Conservation (phyloP, 257 asterid species). For the Solanum stenotomum region DNA sequence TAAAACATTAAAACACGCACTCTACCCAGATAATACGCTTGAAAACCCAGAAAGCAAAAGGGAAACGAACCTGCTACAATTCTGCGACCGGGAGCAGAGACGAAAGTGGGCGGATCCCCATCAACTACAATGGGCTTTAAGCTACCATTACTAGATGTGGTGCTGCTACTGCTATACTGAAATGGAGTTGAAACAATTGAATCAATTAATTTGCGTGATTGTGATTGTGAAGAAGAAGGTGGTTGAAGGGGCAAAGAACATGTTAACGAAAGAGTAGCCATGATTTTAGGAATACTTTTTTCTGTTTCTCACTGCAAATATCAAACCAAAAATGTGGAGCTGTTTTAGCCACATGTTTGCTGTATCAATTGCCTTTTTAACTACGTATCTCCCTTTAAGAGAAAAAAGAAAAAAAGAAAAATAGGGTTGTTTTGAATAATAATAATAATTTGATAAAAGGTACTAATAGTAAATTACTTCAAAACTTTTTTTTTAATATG, state of each 20-base stretch:
- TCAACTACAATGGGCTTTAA: constrained; percentile 57
- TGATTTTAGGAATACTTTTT: not conserved
- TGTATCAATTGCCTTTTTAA: not conserved
- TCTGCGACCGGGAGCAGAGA: constrained; percentile 89
- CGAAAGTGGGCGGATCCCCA: constrained; percentile 91
- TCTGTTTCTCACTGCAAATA: not conserved
- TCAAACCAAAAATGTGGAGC: not conserved
- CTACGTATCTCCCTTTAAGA: not conserved
- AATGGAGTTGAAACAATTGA: constrained; percentile 25
- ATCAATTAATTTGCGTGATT: constrained; percentile 6
- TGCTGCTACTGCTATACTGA: not conserved
- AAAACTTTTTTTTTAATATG: no score
- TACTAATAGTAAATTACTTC: not conserved
- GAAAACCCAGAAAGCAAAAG: not conserved
- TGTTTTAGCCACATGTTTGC: not conserved
- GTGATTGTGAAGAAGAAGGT: constrained; percentile 10
- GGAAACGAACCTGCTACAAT: constrained; percentile 64
- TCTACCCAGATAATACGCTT: not conserved
- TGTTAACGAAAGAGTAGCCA: constrained; percentile 33
- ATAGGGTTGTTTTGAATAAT: no score
- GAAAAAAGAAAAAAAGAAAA: no score
- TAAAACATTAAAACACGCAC: not conserved
- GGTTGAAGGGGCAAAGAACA: constrained; percentile 37
- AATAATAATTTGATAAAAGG: not conserved
- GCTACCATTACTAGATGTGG: constrained; percentile 4